Evolutionary conservation across 129 eudicot species (phyloP).

Genomic region (Tanacetum coccineum): DNA sequence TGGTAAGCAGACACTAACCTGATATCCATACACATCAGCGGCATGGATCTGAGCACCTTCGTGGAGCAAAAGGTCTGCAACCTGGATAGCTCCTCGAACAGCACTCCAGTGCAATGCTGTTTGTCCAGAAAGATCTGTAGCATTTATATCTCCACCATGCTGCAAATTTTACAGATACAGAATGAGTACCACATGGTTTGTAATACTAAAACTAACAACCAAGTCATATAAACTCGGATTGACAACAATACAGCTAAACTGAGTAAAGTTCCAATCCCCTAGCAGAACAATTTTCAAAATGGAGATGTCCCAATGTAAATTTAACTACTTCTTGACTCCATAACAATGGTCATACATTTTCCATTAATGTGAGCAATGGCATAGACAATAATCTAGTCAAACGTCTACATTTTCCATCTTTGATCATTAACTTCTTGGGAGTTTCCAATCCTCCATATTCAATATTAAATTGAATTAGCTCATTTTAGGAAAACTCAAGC

Average conservation of each 20-base stretch:
- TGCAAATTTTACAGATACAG: constrained; percentile 31
- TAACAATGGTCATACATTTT: too few relatives aligned
- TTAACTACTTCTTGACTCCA: too few relatives aligned
- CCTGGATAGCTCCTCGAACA: constrained; percentile 89
- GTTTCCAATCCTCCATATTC: too few relatives aligned
- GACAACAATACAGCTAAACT: constrained; percentile 9
- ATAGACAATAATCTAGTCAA: too few relatives aligned
- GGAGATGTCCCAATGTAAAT: too few relatives aligned
- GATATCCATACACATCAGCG: too few relatives aligned
- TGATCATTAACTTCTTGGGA: not conserved
- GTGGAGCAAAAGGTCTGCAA: too few relatives aligned
- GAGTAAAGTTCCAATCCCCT: not conserved
- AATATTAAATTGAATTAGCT: too few relatives aligned
- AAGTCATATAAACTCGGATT: not conserved
- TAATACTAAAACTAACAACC: constrained; percentile 12
- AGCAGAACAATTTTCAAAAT: not conserved
- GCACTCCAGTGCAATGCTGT: constrained; percentile 99
- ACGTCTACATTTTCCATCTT: not conserved
- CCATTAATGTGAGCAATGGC: not conserved
- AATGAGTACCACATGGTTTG: constrained; percentile 9
- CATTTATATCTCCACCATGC: constrained; percentile 95
- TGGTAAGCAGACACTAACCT: too few relatives aligned
- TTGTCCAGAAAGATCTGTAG: constrained; percentile 94
- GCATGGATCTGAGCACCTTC: too few relatives aligned
- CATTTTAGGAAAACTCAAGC: too few relatives aligned